phyloP scores from a whole-genome alignment of 2,329 filamentous ascomycete genomes.

The Pseudocercospora fuligena region DNA sequence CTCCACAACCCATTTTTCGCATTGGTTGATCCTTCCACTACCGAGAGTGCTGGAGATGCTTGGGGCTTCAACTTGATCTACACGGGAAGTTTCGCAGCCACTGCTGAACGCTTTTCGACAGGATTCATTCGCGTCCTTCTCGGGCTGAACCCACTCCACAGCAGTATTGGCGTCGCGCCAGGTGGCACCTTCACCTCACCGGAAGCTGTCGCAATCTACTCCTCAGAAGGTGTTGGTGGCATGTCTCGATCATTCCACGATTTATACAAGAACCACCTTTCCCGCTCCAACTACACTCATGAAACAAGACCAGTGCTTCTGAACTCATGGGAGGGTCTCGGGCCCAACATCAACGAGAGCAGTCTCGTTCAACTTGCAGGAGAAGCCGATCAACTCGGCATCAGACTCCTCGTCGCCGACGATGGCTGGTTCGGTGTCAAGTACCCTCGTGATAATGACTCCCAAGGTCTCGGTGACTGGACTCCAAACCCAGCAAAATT shows the following conservation, averaged over 20 bases:
- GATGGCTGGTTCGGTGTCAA: constrained; percentile 72
- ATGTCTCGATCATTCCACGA: constrained; percentile 68
- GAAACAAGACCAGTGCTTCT: constrained; percentile 61
- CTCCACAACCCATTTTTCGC: constrained; percentile 69
- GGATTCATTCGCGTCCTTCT: constrained; percentile 65
- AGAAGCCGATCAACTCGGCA: constrained; percentile 62
- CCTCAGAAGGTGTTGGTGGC: constrained; percentile 61
- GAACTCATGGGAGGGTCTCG: constrained; percentile 70
- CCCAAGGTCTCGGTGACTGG: constrained; percentile 68
- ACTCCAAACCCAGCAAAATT: constrained; percentile 62
- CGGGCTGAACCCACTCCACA: constrained; percentile 65
- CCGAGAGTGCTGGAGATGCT: constrained; percentile 64
- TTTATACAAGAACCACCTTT: constrained; percentile 65
- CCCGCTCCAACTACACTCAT: constrained; percentile 60
- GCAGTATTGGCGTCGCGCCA: constrained; percentile 62
- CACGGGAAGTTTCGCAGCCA: constrained; percentile 65
- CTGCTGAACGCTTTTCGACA: constrained; percentile 67
- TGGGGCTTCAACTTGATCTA: constrained; percentile 71
- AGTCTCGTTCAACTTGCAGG: constrained; percentile 61
- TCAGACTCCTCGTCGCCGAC: constrained; percentile 68
- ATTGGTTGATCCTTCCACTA: constrained; percentile 61
- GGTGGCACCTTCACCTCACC: constrained; percentile 65
- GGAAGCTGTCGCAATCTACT: constrained; percentile 67
- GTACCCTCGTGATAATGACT: constrained; percentile 63
- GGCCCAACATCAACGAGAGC: constrained; percentile 62